Conservation (phyloP, 345 rosid genomes). For the Carallia brachiata region DNA sequence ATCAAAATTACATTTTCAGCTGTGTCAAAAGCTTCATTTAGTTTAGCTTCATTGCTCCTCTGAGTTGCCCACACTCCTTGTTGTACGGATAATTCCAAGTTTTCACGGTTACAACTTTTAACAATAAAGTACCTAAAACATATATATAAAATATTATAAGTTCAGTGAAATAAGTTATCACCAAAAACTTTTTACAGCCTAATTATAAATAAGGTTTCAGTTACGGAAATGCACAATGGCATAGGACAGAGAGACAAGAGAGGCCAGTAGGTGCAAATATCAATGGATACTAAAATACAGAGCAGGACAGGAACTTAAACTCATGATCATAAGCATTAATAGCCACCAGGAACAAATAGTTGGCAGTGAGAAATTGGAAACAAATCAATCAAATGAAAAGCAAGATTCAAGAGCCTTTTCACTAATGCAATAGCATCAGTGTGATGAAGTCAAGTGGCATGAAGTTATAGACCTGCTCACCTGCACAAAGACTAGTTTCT, state of each 20-base stretch:
- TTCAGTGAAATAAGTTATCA: constrained; percentile 1
- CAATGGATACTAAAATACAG: not conserved
- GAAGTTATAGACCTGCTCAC: not conserved
- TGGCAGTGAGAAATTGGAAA: not conserved
- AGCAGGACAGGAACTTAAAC: not conserved
- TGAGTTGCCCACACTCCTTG: constrained; percentile 99
- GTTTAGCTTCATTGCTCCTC: constrained; percentile 96
- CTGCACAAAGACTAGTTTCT: not conserved
- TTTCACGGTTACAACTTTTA: constrained; percentile 95
- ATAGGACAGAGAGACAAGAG: not conserved
- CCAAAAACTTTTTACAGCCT: constrained; percentile 8
- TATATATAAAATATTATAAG: constrained; percentile 30
- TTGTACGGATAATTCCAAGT: constrained; percentile 94
- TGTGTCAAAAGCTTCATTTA: constrained; percentile 93
- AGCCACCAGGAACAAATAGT: not conserved
- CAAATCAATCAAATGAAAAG: not conserved
- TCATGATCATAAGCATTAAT: not conserved
- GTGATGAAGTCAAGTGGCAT: not conserved
- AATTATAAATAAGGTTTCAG: constrained; percentile 12
- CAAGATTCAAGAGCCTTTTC: not conserved
- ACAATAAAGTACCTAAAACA: constrained; percentile 87
- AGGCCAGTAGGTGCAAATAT: not conserved
- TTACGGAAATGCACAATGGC: constrained; percentile 9
- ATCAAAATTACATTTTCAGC: constrained; percentile 87
- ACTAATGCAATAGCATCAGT: not conserved